phyloP scores from a whole-genome alignment of 2,329 filamentous ascomycete species.

The Cladosporium sp. region DNA sequence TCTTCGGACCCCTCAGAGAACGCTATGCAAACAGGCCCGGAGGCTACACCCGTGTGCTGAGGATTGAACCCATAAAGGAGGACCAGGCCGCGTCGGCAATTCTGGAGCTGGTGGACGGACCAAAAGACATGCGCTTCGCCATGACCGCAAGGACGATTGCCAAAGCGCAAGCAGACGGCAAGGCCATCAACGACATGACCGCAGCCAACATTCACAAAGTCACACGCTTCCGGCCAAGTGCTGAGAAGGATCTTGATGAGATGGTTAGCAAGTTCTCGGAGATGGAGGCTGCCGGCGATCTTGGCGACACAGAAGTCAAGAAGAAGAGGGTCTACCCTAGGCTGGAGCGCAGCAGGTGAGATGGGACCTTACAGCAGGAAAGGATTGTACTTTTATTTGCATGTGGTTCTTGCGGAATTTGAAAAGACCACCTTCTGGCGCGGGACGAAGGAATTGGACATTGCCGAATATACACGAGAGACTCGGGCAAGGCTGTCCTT shows the following conservation, averaged over 20 bases:
- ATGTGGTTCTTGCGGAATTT: not conserved
- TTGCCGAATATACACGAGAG: not conserved
- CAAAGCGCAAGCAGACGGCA: constrained; percentile 46
- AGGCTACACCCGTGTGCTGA: constrained; percentile 91
- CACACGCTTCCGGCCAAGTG: constrained; percentile 66
- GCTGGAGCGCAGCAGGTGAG: constrained; percentile 22
- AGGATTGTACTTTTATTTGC: not conserved
- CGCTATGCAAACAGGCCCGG: constrained; percentile 78
- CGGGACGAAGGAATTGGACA: not conserved
- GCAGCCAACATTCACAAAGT: constrained; percentile 77
- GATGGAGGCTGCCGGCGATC: constrained; percentile 29
- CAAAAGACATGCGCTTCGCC: constrained; percentile 88
- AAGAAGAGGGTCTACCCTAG: constrained; percentile 34
- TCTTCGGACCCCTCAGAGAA: constrained; percentile 76
- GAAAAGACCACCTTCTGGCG: not conserved
- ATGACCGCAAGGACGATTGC: constrained; percentile 85
- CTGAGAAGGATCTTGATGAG: constrained; percentile 62
- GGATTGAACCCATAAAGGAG: constrained; percentile 80
- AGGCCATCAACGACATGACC: constrained; percentile 66
- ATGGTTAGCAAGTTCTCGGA: constrained; percentile 47
- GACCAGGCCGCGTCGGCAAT: constrained; percentile 89
- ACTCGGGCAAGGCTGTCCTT: not conserved
- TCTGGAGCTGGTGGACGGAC: constrained; percentile 90
- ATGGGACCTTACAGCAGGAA: not conserved
- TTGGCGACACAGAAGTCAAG: constrained; percentile 29